Evolutionary conservation across 2,329 filamentous ascomycete genomes (phyloP), one percentile per base, ranked within the genome.

Genomic region (Pseudogymnoascus sp.): DNA sequence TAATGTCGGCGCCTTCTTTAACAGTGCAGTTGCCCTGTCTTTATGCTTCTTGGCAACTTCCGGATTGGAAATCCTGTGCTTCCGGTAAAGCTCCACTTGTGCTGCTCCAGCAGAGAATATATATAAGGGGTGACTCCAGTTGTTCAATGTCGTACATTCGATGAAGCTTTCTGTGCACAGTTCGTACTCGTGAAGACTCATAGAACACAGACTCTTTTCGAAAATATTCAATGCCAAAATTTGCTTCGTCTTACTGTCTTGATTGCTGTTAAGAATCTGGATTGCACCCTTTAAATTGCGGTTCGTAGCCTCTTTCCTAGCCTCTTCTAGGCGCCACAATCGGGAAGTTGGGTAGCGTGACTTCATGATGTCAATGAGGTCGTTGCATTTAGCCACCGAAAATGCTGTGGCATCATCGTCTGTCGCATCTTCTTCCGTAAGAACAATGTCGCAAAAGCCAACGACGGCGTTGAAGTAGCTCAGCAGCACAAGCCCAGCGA

Each of bases 41-140:
- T 87, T 89, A 67, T 87, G 82, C 47, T 76, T 73, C 8, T 77
- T 75, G 0, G 86, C 85, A 47, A 82, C 76, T 0, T 74, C 75
- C 59, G 79, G 71, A 60, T 79, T 73, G 0, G 70, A 72, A 3
- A 74, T 70, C 61, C 81, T 79, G 50, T 80, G 73, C 62, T 86
- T 79, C 8, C 95, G 86, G 75, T 97, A 97, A 4, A 91, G 79
- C 70, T 95, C 91, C 1, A 97, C 76, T 68, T 96, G 87, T 0
- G 89, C 87, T 11, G 83, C 82, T 6, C 87, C 95, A 1, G 90
- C 89, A 67, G 96, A 89, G 76, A 93, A 97, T 73, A 91, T 91
- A 77, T 99, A 97, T 62, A 97, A 74, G 0, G 88, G 86, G 61
- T 92, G 91, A 63, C 88, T 93, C 95, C 95, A 97, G 69, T 90